Evolutionary conservation across 805 yeast genomes (phyloP).

Genomic region (Pichia nanzhaoensis): DNA sequence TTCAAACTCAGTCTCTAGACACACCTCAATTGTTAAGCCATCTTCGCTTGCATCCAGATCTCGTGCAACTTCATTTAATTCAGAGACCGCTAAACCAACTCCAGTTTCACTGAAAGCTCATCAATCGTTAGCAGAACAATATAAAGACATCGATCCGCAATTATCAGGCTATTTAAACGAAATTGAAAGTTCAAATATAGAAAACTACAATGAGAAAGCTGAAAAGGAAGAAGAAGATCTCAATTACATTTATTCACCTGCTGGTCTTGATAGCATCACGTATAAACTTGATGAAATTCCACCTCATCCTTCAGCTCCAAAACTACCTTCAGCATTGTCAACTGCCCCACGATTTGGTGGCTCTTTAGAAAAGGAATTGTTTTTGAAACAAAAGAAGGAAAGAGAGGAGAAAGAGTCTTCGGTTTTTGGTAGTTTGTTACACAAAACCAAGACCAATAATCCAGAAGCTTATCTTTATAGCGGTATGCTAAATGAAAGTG

Average conservation of each 20-base stretch:
- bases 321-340: constrained; percentile 43
- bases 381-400: constrained; percentile 16
- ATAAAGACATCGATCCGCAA: constrained; percentile 36
- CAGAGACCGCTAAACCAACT: background rate
- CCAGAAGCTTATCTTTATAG: constrained; percentile 15
- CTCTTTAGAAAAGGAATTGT: constrained; percentile 21
- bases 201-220: background rate
- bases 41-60: background rate
- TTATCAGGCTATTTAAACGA: constrained; percentile 40
- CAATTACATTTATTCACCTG: constrained; percentile 19
- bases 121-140: constrained; percentile 17
- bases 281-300: constrained; percentile 42
- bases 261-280: constrained; percentile 22
- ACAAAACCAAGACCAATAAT: constrained; percentile 23
- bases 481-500: constrained; percentile 18
- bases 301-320: constrained; percentile 41
- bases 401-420: constrained; percentile 16
- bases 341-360: constrained; percentile 25
- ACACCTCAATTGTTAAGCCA: background rate
- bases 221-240: constrained; percentile 11
- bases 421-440: constrained; percentile 28
- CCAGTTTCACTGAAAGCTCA: constrained; percentile 1
- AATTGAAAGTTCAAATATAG: constrained; percentile 15
- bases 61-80: background rate
- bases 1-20: background rate